A percentile compares a stretch with the other conserved stretches of the same genome.
These are phyloP conservation scores for Pseudogymnoascus sp. DNA, from an alignment of 2,329 filamentous ascomycete genomes.

Conservation along the genomic window DNA sequence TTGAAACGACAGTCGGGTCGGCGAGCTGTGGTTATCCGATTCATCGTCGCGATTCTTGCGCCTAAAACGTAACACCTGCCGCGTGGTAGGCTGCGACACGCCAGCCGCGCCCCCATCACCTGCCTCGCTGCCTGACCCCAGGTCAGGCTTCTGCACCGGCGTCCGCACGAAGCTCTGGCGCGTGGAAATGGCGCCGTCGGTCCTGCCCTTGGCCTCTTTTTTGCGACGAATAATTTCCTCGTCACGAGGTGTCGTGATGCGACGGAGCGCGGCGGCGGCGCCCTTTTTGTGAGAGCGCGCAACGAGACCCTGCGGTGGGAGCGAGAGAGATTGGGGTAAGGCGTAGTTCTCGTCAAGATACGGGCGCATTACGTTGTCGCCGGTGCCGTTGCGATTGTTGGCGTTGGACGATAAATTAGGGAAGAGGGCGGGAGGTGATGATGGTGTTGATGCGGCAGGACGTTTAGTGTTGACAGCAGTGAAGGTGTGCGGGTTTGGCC, in stretches of 20 bases:
- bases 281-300: constrained; percentile 5
- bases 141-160: constrained; percentile 11
- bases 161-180: constrained; percentile 24
- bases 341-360: constrained; percentile 1
- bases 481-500: constrained; percentile 24
- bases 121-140: constrained; percentile 20
- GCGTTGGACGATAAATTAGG: neutral
- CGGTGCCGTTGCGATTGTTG: neutral
- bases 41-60: constrained; percentile 37
- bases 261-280: neutral
- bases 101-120: constrained; percentile 17
- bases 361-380: neutral
- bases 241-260: constrained; percentile 1
- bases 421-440: constrained; percentile 7
- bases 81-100: constrained; percentile 12
- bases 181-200: neutral
- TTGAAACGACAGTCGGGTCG: constrained; percentile 41
- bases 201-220: neutral
- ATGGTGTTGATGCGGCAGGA: constrained; percentile 11
- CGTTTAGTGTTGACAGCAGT: constrained; percentile 16
- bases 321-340: neutral
- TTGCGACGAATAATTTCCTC: neutral
- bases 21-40: constrained; percentile 44
- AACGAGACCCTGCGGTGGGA: neutral
- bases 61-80: constrained; percentile 21